Evolutionary conservation across 2,329 filamentous ascomycete species (phyloP).

Genomic region (Exserohilum rostratum): DNA sequence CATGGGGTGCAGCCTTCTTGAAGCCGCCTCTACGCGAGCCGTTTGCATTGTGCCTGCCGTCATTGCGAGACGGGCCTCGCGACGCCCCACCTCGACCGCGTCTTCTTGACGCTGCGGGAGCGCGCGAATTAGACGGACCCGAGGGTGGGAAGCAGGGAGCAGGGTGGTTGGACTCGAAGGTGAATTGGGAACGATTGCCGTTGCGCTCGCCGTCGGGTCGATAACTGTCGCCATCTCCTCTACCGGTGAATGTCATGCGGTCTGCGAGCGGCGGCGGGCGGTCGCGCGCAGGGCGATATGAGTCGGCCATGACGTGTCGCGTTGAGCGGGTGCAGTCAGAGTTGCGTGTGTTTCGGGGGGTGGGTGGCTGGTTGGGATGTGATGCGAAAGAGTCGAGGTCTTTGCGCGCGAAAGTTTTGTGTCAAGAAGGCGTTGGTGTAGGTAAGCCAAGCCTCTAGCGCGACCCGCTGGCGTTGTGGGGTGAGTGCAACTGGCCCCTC

Average conservation of each 20-base stretch:
- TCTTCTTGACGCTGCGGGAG: conserved; percentile 17
- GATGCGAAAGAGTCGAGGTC: conserved; percentile 9
- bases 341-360: conserved; percentile 8
- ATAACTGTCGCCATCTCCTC: conserved; percentile 35
- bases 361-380: conserved; percentile 8
- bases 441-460: conserved; percentile 21
- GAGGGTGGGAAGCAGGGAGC: conserved; percentile 40
- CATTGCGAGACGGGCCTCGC: conserved; percentile 19
- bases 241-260: conserved; percentile 40
- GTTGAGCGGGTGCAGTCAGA: conserved; percentile 11
- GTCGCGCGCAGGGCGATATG: conserved; percentile 36
- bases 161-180: conserved; percentile 38
- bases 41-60: conserved; percentile 27
- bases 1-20: conserved; percentile 47
- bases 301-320: conserved; percentile 29
- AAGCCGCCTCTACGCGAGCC: conserved; percentile 24
- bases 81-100: conserved; percentile 26
- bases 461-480: conserved; percentile 9
- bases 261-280: conserved; percentile 29
- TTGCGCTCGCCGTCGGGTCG: conserved; percentile 25
- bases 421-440: conserved; percentile 1
- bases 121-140: conserved; percentile 27
- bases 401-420: conserved; percentile 24
- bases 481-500: conserved; percentile 1
- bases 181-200: conserved; percentile 38